Conservation (phyloP, 2,329 filamentous ascomycete species). For the Diaporthe vaccinii region DNA sequence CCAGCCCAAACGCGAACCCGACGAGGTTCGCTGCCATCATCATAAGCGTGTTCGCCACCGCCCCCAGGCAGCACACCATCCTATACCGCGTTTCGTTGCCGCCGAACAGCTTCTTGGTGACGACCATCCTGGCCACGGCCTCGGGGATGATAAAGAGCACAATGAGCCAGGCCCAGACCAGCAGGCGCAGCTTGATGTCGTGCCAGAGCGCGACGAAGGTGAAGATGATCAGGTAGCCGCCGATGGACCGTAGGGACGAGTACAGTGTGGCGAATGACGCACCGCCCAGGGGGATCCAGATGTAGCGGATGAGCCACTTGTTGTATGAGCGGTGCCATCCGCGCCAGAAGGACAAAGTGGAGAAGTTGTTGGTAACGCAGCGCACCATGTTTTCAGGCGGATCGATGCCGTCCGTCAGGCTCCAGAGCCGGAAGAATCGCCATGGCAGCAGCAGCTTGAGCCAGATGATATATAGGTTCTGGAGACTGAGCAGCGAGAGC, state of each 20-base stretch:
- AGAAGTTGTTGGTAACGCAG: conserved; percentile 96
- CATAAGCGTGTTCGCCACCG: conserved; percentile 88
- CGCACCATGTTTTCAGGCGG: conserved; percentile 98
- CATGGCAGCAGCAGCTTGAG: conserved; percentile 95
- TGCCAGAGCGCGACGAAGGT: conserved; percentile 99
- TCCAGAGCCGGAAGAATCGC: conserved; percentile 99
- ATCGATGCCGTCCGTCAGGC: conserved; percentile 89
- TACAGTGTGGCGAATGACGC: conserved; percentile 62
- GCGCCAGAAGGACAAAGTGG: conserved; percentile 92
- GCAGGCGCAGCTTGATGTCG: conserved; percentile 89
- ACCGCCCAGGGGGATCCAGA: conserved; percentile 93
- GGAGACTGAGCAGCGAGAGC: conserved; percentile 90
- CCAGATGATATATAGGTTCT: conserved; percentile 98
- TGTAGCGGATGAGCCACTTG: conserved; percentile 92
- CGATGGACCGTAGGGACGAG: conserved; percentile 69
- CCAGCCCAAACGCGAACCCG: conserved; percentile 92
- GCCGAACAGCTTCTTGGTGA: conserved; percentile 81
- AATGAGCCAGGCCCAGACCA: conserved; percentile 98
- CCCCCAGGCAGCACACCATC: conserved; percentile 83
- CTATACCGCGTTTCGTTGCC: conserved; percentile 79
- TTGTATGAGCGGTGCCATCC: conserved; percentile 97
- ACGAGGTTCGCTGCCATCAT: conserved; percentile 97
- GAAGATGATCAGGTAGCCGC: conserved; percentile 88
- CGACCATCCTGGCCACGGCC: conserved; percentile 77
- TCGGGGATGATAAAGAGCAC: conserved; percentile 95